Evolutionary conservation across 345 rosid species (phyloP), one percentile per base, ranked within the genome.

Genomic region (Citrus sp.): DNA sequence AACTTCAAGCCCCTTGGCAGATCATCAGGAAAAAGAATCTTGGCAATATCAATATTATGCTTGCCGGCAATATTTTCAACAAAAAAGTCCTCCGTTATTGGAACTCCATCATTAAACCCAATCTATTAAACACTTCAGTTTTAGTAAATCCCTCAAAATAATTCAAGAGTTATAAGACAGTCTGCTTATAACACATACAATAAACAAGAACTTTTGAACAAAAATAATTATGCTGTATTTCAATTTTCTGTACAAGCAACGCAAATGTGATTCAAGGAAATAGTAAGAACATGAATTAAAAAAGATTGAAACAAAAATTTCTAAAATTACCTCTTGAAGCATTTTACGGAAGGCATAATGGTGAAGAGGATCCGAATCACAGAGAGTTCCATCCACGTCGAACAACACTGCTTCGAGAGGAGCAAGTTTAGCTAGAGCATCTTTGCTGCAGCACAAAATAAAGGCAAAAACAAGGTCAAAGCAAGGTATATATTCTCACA

Each of bases 291-390:
- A 62, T 30, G 59, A 27, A 42, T 19, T 46, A 5, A 22, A 49
- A 22, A 49, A 74, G 12, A 28, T 27, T 18, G 27, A 28, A 32
- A 55, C 1, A 61, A 64, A 6, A 49, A 76, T 1, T 21, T 5
- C 25, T 70, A 61, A 55, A 59, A 22, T 42, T 75, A 96, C 99
- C 98, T 92, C 92, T 85, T 80, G 92, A 78, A 96, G 97, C 83
- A 90, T 83, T 71, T 85, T 82, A 2, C 82, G 82, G 72, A 92
- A 96, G 77, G 94, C 89, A 25, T 85, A 32, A 73, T 78, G 83
- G 80, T 96, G 99, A 82, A 94, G 81, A 35, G 99, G 98, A 87
- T 94, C 98, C n/a, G 99, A 88, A 81, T 94, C 99, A 78, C 98
- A 94, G 2, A 96, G 89, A 22, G 98, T 96, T 82, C 99, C 99